phyloP scores from a whole-genome alignment of 176 grass and related monocot species.

The Cenchrus fungigraminus region DNA sequence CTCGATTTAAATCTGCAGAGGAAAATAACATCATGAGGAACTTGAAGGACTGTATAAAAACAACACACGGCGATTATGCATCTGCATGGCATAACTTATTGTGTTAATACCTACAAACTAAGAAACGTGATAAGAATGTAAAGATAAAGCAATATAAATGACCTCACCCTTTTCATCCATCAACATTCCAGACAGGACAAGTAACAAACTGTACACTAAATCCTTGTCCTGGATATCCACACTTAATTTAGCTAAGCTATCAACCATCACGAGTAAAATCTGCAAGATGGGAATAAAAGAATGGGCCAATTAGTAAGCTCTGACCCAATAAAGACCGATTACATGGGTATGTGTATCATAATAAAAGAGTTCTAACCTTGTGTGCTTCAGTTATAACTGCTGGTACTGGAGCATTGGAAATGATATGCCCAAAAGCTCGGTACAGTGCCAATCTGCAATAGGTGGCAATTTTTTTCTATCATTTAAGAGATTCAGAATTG shows the following conservation, averaged over 20 bases:
- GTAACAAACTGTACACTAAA: constrained; percentile 76
- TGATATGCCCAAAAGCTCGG: constrained; percentile 84
- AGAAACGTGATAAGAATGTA: constrained; percentile 20
- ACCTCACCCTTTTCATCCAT: constrained; percentile 89
- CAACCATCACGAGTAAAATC: constrained; percentile 71
- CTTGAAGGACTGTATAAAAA: not conserved
- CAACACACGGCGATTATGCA: not conserved
- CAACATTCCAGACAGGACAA: constrained; percentile 89
- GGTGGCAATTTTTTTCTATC: constrained; percentile 18
- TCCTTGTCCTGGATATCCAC: constrained; percentile 67
- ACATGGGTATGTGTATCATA: constrained; percentile 18
- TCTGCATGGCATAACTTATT: not conserved
- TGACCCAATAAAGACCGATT: constrained; percentile 16
- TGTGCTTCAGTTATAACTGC: constrained; percentile 81
- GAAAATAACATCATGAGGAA: constrained; percentile 41
- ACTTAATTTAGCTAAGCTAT: constrained; percentile 73
- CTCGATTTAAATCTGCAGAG: constrained; percentile 13
- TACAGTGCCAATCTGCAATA: constrained; percentile 63
- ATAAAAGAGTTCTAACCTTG: constrained; percentile 57
- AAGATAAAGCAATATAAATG: constrained; percentile 36
- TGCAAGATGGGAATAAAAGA: constrained; percentile 30
- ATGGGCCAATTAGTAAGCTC: constrained; percentile 34
- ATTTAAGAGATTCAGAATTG: constrained; percentile 27
- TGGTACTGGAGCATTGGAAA: constrained; percentile 84
- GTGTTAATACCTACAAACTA: constrained; percentile 13